These are phyloP conservation scores for Nakazawaea ishiwadae DNA, from an alignment of 805 yeast species.

Conservation along the genomic window DNA sequence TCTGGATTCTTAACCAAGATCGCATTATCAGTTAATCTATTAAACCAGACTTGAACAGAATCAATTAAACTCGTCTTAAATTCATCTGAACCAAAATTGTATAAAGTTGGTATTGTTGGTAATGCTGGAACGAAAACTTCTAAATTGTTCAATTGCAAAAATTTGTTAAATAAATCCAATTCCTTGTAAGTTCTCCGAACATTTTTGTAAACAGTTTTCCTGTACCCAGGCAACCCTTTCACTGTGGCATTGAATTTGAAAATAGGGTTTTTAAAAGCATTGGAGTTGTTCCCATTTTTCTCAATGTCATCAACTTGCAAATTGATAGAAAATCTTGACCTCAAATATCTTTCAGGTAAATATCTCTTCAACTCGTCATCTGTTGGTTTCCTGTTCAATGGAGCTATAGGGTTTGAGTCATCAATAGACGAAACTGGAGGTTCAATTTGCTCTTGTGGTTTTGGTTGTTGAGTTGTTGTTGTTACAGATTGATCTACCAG, in stretches of 20 bases:
- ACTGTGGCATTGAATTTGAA: conserved; percentile 61
- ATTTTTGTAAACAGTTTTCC: conserved; percentile 66
- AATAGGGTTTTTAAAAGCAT: conserved; percentile 74
- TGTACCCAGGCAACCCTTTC: conserved; percentile 64
- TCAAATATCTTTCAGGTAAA: conserved; percentile 46
- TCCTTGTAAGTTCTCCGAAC: conserved; percentile 80
- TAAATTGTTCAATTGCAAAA: conserved; percentile 73
- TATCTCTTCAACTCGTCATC: conserved; percentile 38
- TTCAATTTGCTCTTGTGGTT: conserved; percentile 1
- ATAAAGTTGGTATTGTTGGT: conserved; percentile 71
- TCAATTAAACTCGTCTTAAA: conserved; percentile 53
- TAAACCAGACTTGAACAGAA: conserved; percentile 83
- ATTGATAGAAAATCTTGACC: conserved; percentile 33
- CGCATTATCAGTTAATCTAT: conserved; percentile 67
- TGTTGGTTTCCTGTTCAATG: conserved; percentile 23
- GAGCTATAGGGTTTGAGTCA: conserved; percentile 14
- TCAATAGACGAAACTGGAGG: not conserved
- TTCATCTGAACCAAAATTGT: conserved; percentile 81
- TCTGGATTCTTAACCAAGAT: conserved; percentile 85
- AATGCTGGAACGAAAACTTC: conserved; percentile 92
- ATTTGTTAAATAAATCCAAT: conserved; percentile 68
- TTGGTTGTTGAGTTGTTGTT: conserved; percentile 1
- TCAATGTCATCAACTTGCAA: conserved; percentile 69
- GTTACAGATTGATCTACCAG: not conserved
- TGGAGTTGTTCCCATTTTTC: conserved; percentile 43